Conservation (phyloP, 768 basidiomycete genomes). For the Tylopilus subfusipes region DNA sequence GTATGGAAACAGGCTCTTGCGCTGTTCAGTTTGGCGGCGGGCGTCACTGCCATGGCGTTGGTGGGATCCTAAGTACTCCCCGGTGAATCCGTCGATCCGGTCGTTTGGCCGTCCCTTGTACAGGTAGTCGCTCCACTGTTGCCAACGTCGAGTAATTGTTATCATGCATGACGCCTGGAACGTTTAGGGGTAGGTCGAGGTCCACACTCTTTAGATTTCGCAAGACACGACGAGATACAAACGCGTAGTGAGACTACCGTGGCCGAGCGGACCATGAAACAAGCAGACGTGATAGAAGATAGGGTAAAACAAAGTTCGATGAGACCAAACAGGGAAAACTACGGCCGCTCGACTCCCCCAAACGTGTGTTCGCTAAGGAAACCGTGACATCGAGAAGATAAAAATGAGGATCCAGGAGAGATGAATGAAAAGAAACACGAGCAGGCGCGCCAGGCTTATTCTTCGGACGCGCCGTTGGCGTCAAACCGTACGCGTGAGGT, state of each 20-base stretch:
- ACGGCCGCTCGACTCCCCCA: background rate
- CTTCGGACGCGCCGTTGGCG: background rate
- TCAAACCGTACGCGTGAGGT: constrained; percentile 1
- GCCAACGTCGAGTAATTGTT: no score
- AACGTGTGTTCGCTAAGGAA: background rate
- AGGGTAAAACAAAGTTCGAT: background rate
- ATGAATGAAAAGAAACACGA: background rate
- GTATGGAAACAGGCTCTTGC: constrained; percentile 48
- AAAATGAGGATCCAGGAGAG: background rate
- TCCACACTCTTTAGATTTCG: background rate
- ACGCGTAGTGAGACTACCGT: background rate
- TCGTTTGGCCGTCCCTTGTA: background rate
- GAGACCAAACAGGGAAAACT: background rate
- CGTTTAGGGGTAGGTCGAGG: background rate
- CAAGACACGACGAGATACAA: background rate
- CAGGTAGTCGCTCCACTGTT: no score
- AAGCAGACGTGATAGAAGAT: background rate
- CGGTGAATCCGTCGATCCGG: background rate
- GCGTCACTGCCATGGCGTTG: constrained; percentile 61
- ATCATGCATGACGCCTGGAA: background rate
- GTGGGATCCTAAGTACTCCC: constrained; percentile 35
- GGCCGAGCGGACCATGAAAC: background rate
- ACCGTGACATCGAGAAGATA: background rate
- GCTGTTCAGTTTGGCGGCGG: constrained; percentile 56
- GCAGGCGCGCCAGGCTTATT: background rate